These are phyloP conservation scores for Deinandra increscens DNA, from an alignment of 129 eudicot genomes.

Conservation along the genomic window DNA sequence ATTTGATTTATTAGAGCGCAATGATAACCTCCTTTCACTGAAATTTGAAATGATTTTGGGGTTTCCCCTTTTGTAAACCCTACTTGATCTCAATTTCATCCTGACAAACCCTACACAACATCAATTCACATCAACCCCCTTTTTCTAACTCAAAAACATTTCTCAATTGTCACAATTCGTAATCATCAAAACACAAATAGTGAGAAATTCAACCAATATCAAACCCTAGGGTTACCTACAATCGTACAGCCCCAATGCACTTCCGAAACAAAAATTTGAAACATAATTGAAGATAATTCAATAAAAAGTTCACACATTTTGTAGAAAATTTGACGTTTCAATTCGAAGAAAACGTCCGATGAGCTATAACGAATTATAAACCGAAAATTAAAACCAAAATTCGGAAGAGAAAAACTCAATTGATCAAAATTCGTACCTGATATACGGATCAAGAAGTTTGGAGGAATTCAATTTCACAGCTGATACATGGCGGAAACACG, in stretches of 20 bases:
- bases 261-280: slow-evolving; percentile 5
- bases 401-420: not conserved
- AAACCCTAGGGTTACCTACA: slow-evolving; percentile 14
- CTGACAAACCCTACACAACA: slow-evolving; percentile 25
- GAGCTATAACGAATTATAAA: not conserved
- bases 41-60: not conserved
- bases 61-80: slow-evolving; percentile 23
- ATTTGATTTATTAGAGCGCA: slow-evolving; percentile 8
- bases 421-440: slow-evolving; percentile 22
- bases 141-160: not conserved
- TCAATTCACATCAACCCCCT: slow-evolving; percentile 13
- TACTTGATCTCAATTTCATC: slow-evolving; percentile 36
- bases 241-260: slow-evolving; percentile 31
- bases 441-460: slow-evolving; percentile 20
- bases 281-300: not conserved
- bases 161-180: slow-evolving; percentile 16
- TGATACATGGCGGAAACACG: slow-evolving; percentile 16
- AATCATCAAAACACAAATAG: not conserved
- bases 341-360: not conserved
- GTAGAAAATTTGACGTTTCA: not conserved
- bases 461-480: not conserved
- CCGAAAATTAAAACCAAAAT: not conserved
- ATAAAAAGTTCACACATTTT: slow-evolving; percentile 19
- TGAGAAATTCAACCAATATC: not conserved
- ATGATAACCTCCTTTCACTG: slow-evolving; percentile 10